Evolutionary conservation across 164 flowering plant genomes (phyloP), one percentile per base, ranked within the genome.

Genomic region (Berberis vulgaris): DNA sequence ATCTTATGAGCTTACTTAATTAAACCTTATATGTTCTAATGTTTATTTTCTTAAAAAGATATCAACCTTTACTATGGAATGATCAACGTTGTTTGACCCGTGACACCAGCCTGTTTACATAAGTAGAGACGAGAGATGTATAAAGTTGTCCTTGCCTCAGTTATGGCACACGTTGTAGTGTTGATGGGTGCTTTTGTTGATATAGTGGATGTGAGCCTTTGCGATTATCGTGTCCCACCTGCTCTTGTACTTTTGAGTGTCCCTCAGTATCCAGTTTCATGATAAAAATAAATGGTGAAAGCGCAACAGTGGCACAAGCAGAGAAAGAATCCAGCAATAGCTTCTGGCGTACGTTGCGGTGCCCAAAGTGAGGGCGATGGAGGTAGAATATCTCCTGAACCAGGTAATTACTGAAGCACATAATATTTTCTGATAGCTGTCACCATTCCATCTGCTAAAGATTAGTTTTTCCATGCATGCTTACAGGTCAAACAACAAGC

Each of bases 401-500:
- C 99, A 91, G 94, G 99, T 94, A 80, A 46, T 41, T 39, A 7
- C 41, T 57, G 5, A 9, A 4, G 5, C 13, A 5, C 43, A 38
- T 41, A 9, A 52, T 9, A 26, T 26, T 26, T 7, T 11, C 3
- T 52, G 1, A 52, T n/a, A 39, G 6, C 13, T 40, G 59, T 44
- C 42, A 11, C 39, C 41, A 8, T n/a, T n/a, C 1, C 56, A 38
- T 54, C 13, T 50, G 45, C 57, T 13, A 12, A 44, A 41, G 40
- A 12, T 49, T 62, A 39, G 59, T 8, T 58, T 49, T 49, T 4
- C 45, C 9, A 7, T 59, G 0, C 60, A 52, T 65, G 12, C 41
- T 75, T 54, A 49, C 84, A 94, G 99, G 94, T 88, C n/a, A 95
- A 91, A 74, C 76, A 81, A 71, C 97, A 89, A 75, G 96, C 79